A percentile compares a stretch with the other conserved stretches of the same genome.
phyloP scores from a whole-genome alignment of 2,329 filamentous ascomycete species.

The Trichoderma citrinoviride region DNA sequence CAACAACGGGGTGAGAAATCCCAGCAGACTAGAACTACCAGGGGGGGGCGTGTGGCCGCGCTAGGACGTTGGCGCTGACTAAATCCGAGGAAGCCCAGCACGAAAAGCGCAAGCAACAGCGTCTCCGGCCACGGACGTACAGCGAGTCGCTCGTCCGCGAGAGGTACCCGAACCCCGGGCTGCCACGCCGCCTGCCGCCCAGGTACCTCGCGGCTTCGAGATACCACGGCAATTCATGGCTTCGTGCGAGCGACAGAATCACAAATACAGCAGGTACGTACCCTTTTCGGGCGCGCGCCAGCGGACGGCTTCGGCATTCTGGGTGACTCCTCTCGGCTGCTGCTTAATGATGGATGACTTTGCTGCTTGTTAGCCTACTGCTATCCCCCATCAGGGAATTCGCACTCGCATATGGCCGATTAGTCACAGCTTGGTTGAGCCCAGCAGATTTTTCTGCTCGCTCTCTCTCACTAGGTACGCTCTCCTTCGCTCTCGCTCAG shows the following conservation, averaged over 20 bases:
- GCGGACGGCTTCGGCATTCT: constrained; percentile 20
- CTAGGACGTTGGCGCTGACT: constrained; percentile 18
- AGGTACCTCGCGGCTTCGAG: constrained; percentile 18
- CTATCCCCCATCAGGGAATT: background rate
- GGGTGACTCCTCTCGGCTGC: constrained; percentile 11
- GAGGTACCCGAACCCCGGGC: constrained; percentile 19
- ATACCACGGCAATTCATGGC: background rate
- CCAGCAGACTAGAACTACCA: too few relatives aligned
- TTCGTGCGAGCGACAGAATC: background rate
- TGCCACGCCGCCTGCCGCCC: constrained; percentile 1
- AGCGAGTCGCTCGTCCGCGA: constrained; percentile 8
- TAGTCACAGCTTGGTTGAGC: background rate
- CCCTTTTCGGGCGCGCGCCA: background rate
- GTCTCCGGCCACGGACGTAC: constrained; percentile 9
- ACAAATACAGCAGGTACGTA: too few relatives aligned
- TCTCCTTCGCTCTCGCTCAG: too few relatives aligned
- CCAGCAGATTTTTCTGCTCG: background rate
- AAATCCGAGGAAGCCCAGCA: constrained; percentile 18
- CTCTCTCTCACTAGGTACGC: background rate
- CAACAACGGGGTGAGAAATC: background rate
- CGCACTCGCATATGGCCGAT: constrained; percentile 8
- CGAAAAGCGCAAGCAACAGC: too few relatives aligned
- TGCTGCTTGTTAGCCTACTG: too few relatives aligned
- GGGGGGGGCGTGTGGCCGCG: background rate
- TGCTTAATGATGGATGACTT: background rate